These are phyloP conservation scores for Xylaria curta DNA, from an alignment of 495 filamentous ascomycete species.

Conservation along the genomic window DNA sequence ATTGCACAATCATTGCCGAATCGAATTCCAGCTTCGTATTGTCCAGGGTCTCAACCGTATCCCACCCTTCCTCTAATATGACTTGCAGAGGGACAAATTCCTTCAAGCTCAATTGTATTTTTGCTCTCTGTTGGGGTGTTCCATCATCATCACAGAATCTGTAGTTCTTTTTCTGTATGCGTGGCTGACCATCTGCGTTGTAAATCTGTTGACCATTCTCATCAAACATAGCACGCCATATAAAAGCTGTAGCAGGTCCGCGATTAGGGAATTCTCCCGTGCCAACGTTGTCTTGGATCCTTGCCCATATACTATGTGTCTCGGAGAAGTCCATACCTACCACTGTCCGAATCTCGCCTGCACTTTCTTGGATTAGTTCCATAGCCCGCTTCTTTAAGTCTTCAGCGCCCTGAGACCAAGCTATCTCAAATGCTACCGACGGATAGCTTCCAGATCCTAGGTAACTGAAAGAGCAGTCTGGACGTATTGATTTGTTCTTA, in stretches of 20 bases:
- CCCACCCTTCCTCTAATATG: not conserved
- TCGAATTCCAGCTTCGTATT: constrained; percentile 8
- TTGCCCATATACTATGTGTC: not conserved
- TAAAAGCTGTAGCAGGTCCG: not conserved
- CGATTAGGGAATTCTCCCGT: not conserved
- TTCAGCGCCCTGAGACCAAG: not conserved
- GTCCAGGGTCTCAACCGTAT: not conserved
- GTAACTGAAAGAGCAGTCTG: constrained; percentile 3
- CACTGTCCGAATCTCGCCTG: not conserved
- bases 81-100: not conserved
- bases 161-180: not conserved
- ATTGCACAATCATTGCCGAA: not conserved
- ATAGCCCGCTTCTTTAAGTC: not conserved
- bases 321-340: not conserved
- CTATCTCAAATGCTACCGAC: not conserved
- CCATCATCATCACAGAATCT: not conserved
- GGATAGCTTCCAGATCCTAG: not conserved
- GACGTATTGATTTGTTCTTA: not conserved
- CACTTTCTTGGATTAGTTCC: constrained; percentile 1
- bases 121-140: not conserved
- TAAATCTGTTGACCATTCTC: not conserved
- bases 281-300: not conserved
- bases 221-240: constrained; percentile 1
- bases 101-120: constrained; percentile 1
- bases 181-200: not conserved